These are phyloP conservation scores for Zoysia pacifica DNA, from an alignment of 176 grass and related monocot species.

Conservation along the genomic window DNA sequence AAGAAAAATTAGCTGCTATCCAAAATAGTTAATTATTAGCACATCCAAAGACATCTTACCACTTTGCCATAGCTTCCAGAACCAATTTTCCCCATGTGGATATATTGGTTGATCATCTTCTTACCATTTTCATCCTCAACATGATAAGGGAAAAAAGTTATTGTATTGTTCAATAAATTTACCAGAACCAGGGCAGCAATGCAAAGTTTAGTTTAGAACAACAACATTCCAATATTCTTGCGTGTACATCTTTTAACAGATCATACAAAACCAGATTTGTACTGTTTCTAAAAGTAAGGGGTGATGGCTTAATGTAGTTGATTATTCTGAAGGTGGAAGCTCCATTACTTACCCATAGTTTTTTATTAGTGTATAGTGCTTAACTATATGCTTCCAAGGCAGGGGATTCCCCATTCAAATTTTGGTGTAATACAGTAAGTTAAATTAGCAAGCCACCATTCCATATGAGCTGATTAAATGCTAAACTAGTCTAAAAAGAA, in stretches of 20 bases:
- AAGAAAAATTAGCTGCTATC: constrained; percentile 13
- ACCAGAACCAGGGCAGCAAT: not conserved
- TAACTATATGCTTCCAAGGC: too few species aligned
- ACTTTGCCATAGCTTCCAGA: constrained; percentile 94
- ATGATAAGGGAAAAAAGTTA: not conserved
- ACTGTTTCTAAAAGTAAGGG: too few species aligned
- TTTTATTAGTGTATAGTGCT: too few species aligned
- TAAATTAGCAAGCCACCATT: not conserved
- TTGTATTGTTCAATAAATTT: not conserved
- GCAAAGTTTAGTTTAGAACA: not conserved
- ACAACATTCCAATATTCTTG: not conserved
- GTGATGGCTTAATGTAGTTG: too few species aligned
- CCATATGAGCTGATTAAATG: not conserved
- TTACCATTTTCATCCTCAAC: constrained; percentile 71
- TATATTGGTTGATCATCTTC: constrained; percentile 92
- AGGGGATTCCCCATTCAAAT: not conserved
- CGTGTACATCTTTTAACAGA: not conserved
- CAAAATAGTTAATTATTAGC: constrained; percentile 4
- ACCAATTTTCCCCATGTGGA: constrained; percentile 70
- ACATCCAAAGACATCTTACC: constrained; percentile 55
- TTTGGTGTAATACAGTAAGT: not conserved
- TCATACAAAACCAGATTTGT: too few species aligned
- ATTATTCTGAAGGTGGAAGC: too few species aligned
- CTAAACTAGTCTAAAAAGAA: constrained; percentile 5
- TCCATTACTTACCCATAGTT: too few species aligned